Evolutionary conservation across 345 rosid species (phyloP).

Genomic region (Durio zibethinus): DNA sequence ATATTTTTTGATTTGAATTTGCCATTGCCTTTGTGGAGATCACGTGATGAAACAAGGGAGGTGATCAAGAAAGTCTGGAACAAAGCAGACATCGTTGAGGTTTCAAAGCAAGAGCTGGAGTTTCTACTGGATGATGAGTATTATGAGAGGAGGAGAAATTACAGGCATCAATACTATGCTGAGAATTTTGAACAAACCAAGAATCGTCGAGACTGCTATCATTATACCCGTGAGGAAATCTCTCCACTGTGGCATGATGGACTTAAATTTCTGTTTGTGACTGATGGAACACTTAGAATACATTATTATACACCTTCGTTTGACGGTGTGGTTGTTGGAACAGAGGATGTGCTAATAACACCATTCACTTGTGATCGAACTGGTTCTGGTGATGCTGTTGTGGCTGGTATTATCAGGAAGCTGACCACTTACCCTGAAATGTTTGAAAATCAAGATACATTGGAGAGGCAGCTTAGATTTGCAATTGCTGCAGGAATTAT

Average conservation of each 20-base stretch:
- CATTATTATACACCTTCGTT: slow-evolving; percentile 74
- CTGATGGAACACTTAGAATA: slow-evolving; percentile 81
- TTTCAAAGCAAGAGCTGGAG: slow-evolving; percentile 79
- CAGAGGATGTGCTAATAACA: slow-evolving; percentile 83
- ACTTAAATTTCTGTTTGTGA: slow-evolving; percentile 72
- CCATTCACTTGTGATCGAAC: slow-evolving; percentile 93
- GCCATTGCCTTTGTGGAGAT: slow-evolving; percentile 75
- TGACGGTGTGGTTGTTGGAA: slow-evolving; percentile 78
- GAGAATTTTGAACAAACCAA: slow-evolving; percentile 64
- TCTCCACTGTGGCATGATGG: slow-evolving; percentile 79
- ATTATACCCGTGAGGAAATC: slow-evolving; percentile 71
- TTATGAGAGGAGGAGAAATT: slow-evolving; percentile 58
- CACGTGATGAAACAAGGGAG: slow-evolving; percentile 65
- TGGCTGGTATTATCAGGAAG: slow-evolving; percentile 84
- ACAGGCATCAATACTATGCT: slow-evolving; percentile 73
- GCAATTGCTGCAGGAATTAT: slow-evolving; percentile 87
- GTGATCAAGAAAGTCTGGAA: slow-evolving; percentile 68
- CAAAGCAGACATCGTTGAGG: slow-evolving; percentile 70
- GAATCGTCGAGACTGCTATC: slow-evolving; percentile 63
- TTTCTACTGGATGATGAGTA: slow-evolving; percentile 79
- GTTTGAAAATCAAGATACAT: slow-evolving; percentile 64
- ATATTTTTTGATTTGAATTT: slow-evolving; percentile 74
- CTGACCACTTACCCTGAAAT: slow-evolving; percentile 70
- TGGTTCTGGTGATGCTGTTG: slow-evolving; percentile 95
- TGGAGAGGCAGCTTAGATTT: slow-evolving; percentile 87